phyloP scores from a whole-genome alignment of 768 basidiomycete species.

The Floccularia luteovirens region DNA sequence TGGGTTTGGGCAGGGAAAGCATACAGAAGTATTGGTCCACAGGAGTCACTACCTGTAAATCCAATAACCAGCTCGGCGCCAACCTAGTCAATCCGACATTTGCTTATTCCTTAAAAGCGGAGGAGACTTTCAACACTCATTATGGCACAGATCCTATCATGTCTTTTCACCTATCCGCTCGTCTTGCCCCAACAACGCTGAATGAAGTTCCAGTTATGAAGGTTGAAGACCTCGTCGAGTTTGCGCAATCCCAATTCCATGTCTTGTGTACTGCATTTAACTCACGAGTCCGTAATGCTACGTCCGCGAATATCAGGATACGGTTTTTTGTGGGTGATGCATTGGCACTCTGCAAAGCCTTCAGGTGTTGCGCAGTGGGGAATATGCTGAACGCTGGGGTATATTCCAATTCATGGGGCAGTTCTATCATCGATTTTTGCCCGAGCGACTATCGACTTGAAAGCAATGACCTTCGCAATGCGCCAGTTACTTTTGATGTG shows the following conservation, averaged over 20 bases:
- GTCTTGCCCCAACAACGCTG: conserved; percentile 10
- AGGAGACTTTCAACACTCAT: conserved; percentile 30
- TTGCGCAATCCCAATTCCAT: conserved; percentile 24
- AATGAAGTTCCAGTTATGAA: conserved; percentile 6
- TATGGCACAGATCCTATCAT: conserved; percentile 34
- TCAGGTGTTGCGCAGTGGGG: conserved; percentile 14
- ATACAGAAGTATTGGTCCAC: conserved; percentile 31
- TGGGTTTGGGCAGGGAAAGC: conserved; percentile 9
- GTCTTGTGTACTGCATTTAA: conserved; percentile 23
- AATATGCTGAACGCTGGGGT: conserved; percentile 16
- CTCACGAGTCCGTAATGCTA: conserved; percentile 4
- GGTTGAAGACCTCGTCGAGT: conserved; percentile 15
- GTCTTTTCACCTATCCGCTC: conserved; percentile 32
- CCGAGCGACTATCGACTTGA: conserved; percentile 23
- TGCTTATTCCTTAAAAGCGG: conserved; percentile 24
- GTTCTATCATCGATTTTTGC: conserved; percentile 20
- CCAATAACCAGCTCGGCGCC: conserved; percentile 10
- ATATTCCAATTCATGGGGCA: conserved; percentile 27
- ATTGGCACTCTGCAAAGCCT: conserved; percentile 26
- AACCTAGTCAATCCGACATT: conserved; percentile 38
- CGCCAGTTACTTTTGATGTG: conserved; percentile 31
- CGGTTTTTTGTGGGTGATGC: conserved; percentile 35
- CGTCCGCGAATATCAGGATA: conserved; percentile 15
- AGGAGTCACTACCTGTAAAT: conserved; percentile 24
- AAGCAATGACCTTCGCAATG: conserved; percentile 4